Percentiles rank a stretch among this genome's conserved stretches.
These are phyloP conservation scores for Beta macrorhiza DNA, from an alignment of 179 eudicot genomes.

Conservation along the genomic window DNA sequence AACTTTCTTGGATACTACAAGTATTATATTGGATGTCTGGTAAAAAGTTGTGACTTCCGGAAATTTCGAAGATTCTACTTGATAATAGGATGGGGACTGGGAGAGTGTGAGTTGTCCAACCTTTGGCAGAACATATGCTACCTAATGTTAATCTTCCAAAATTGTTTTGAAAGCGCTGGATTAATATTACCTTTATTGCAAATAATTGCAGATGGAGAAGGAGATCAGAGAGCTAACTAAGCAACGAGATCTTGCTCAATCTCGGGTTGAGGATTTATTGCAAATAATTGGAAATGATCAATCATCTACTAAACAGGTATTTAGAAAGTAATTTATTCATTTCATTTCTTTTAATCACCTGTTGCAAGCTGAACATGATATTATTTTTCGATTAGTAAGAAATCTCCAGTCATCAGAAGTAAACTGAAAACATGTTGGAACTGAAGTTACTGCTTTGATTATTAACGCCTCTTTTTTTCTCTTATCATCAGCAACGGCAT, in stretches of 20 bases:
- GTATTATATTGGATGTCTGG: neutral
- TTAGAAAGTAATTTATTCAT: neutral
- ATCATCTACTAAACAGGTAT: conserved; percentile 51
- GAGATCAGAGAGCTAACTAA: conserved; percentile 64
- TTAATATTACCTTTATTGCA: neutral
- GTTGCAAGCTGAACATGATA: neutral
- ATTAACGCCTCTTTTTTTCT: neutral
- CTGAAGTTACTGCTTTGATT: neutral
- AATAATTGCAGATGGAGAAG: conserved; percentile 61
- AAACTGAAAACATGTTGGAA: neutral
- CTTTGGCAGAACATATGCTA: neutral
- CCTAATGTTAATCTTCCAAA: neutral
- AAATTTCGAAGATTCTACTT: neutral
- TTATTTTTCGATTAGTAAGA: neutral
- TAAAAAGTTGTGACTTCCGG: neutral
- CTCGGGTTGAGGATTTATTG: conserved; percentile 67
- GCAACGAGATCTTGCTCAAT: conserved; percentile 76
- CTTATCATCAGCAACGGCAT: conserved; percentile 31
- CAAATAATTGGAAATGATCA: conserved; percentile 58
- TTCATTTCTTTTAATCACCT: neutral
- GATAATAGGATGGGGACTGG: neutral
- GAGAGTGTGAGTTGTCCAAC: neutral
- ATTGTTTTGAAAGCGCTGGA: neutral
- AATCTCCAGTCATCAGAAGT: neutral
- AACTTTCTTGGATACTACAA: neutral